Base-by-base conservation (phyloP, 768 basidiomycete species). In the Boletus patriciae region DNA sequence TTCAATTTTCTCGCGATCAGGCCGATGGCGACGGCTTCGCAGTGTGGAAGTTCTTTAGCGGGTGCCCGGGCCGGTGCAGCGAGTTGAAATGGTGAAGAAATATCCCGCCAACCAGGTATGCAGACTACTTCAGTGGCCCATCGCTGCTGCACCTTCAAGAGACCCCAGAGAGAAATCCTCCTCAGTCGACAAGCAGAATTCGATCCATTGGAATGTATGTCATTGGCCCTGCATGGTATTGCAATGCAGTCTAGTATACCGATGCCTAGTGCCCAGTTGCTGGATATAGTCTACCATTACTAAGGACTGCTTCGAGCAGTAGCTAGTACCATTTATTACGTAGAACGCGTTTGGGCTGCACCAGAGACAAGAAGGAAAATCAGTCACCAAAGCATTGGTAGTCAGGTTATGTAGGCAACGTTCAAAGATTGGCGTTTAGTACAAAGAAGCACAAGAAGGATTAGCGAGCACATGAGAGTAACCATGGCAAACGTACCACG, bases 221-320 rank as follows among this genome's bases (percentile, higher is more conserved):
- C 15, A 41, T 41, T 21, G 29, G 18, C 25, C 36, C 11, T 29
- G 25, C 37, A 37, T 19, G 3, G 29, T 31, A 37, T 23, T 3
- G 29, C 25, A 40, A 25, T 37, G 11, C 25, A 7, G 15, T 33
- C 36, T 45, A 34, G 38, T 31, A 33, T 41, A n/a, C 31, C 9
- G 31, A 31, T 23, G 16, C 23, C 23, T n/a, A 29, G 21, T 29
- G n/a, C 42, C 23, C 47, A 40, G 25, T 54, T 44, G 52, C 8
- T 29, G 18, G 23, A 44, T 46, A 47, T 36, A 47, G 25, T 53
- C 38, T 56, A 46, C 58, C 34, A 47, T 33, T 56, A 46, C 58
- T 37, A 47, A 50, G 42, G 50, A 62, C 51, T 53, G 45, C 60
- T 16, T 53, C 51, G 36, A 62, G 51, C 46, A 54, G 50, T 51